These are phyloP conservation scores for Lunularia cruciata DNA, from an alignment of 225 moss, liverwort and hornwort genomes.

Conservation along the genomic window DNA sequence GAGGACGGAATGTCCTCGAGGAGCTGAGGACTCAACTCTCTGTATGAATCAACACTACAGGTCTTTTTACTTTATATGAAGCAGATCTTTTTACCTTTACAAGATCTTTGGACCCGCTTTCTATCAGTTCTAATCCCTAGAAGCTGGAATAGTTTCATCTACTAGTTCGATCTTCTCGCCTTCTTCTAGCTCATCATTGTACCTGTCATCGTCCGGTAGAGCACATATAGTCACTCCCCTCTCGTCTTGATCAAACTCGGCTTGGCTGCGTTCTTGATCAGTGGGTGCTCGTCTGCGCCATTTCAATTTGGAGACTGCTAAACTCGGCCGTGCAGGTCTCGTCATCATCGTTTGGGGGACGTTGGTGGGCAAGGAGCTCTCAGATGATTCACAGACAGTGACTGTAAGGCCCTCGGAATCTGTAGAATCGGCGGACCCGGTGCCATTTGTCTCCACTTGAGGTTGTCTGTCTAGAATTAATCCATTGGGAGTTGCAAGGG, in stretches of 20 bases:
- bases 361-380: background rate
- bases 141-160: constrained; percentile 58
- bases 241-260: constrained; percentile 51
- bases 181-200: constrained; percentile 60
- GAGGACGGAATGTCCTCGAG: background rate
- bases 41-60: constrained; percentile 11
- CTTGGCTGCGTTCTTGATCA: constrained; percentile 5
- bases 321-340: constrained; percentile 33
- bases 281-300: constrained; percentile 51
- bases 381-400: constrained; percentile 21
- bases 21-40: background rate
- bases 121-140: constrained; percentile 14
- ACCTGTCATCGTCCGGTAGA: constrained; percentile 64
- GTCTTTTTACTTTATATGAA: constrained; percentile 17
- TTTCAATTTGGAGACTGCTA: constrained; percentile 62
- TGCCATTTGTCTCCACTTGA: constrained; percentile 21
- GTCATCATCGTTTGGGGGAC: background rate
- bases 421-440: constrained; percentile 3
- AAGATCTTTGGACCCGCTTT: background rate
- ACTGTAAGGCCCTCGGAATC: constrained; percentile 45
- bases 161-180: constrained; percentile 69
- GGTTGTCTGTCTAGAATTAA: constrained; percentile 56
- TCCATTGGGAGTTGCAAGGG: constrained; percentile 56
- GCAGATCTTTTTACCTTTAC: constrained; percentile 16
- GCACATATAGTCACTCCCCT: constrained; percentile 86